phyloP scores from a whole-genome alignment of 2,329 filamentous ascomycete genomes.

The Trichoderma guizhouense region DNA sequence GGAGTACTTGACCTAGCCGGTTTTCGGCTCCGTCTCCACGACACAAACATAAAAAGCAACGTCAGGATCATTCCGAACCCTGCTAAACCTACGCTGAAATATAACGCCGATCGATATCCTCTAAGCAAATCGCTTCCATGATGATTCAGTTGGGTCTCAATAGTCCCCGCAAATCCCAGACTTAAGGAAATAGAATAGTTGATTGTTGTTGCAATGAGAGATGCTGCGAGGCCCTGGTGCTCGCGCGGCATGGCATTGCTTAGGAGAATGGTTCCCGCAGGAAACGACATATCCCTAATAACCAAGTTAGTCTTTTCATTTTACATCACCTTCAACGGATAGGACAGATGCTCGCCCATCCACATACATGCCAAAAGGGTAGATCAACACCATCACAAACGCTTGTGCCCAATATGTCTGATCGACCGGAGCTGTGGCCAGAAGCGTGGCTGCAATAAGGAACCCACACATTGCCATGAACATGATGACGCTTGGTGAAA shows the following conservation, averaged over 20 bases:
- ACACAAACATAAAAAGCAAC: constrained; percentile 8
- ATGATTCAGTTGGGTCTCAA: constrained; percentile 32
- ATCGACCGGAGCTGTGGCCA: constrained; percentile 43
- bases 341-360: background rate
- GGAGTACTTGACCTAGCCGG: background rate
- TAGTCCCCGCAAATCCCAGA: constrained; percentile 59
- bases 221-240: constrained; percentile 41
- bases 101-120: constrained; percentile 33
- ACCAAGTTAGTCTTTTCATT: background rate
- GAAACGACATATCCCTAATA: constrained; percentile 61
- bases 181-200: constrained; percentile 63
- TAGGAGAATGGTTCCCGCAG: constrained; percentile 56
- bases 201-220: constrained; percentile 56
- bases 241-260: constrained; percentile 43
- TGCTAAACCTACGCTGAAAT: constrained; percentile 23
- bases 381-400: constrained; percentile 43
- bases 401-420: constrained; percentile 61
- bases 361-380: constrained; percentile 14
- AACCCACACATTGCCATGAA: constrained; percentile 40
- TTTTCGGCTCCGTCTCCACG: constrained; percentile 3
- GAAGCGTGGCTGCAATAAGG: constrained; percentile 35
- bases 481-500: constrained; percentile 35
- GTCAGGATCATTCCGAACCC: constrained; percentile 9
- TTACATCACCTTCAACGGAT: constrained; percentile 19
- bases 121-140: constrained; percentile 26